Evolutionary conservation across 2,329 filamentous ascomycete species (phyloP), one percentile per base, ranked within the genome.

Genomic region (Penicillium sclerotiorum): DNA sequence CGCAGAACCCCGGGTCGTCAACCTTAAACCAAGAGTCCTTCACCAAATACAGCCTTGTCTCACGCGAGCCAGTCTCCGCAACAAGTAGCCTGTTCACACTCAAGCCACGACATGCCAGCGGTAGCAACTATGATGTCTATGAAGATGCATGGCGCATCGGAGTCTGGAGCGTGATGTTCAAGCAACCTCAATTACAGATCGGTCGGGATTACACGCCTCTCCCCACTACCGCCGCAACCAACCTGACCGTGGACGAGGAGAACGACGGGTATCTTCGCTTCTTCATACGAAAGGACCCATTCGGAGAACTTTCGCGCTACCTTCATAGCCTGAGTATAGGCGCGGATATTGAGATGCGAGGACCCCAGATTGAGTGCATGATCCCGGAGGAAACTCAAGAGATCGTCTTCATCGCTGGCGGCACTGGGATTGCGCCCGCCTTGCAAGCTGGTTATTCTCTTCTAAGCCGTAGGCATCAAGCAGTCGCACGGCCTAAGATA

Each of bases 101-200:
- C 11, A 66, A 67, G 25, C 72, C 73, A 8, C 61, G 63, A 18
- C 57, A 62, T 43, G 62, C 55, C 30, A 68, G 59, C 48, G 57
- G 53, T 45, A 56, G 48, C 52, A 73, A 71, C 36, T 61, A 59
- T 36, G 66, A 68, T 22, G 64, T 72, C 30, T 77, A 80, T 49
- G 62, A 68, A 4, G 59, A 72, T 9, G 77, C 77, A 20, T 86
- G 84, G 82, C 70, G 72, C 36, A 77, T 82, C 48, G 87, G 88
- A 4, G 79, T 95, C 35, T 95, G 90, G 88, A 91, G 87, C 55
- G 87, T 97, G 27, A 88, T 96, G 75, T 85, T 96, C 65, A 96
- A 95, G 74, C 94, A 97, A 73, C 94, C 94, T 2, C 86, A 96
- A 68, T 74, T 97, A 49, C 92, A 96, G 72, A 95, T 99, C 60